Evolutionary conservation across 2,329 filamentous ascomycete species (phyloP).

Genomic region (Paecilomyces formosus): DNA sequence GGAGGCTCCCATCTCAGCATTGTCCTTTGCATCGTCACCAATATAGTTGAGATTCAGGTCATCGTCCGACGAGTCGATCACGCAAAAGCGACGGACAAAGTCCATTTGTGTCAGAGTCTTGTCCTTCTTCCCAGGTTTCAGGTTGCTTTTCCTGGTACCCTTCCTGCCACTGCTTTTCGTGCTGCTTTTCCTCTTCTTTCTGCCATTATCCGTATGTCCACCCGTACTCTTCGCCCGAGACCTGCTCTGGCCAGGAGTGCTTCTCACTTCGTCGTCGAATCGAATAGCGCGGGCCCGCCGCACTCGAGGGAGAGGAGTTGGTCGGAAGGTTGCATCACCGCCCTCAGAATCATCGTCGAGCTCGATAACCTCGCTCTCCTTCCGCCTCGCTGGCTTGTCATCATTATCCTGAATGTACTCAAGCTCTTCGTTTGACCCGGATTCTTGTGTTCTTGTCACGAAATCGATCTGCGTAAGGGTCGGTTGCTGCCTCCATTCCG

Average conservation of each 20-base stretch:
- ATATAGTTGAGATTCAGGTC: constrained; percentile 26
- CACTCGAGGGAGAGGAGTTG: constrained; percentile 6
- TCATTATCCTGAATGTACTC: constrained; percentile 26
- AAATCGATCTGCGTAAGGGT: constrained; percentile 37
- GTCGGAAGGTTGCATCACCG: constrained; percentile 15
- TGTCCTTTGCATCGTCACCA: constrained; percentile 14
- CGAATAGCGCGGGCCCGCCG: constrained; percentile 6
- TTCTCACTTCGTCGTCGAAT: constrained; percentile 3
- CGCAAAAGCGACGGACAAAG: constrained; percentile 29
- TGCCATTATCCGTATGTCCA: constrained; percentile 4
- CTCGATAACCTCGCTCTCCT: constrained; percentile 13
- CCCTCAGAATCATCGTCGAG: constrained; percentile 17
- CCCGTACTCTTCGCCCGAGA: background rate
- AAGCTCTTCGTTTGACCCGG: constrained; percentile 10
- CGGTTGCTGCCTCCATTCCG: constrained; percentile 22
- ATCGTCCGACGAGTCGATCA: constrained; percentile 24
- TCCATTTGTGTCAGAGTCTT: constrained; percentile 38
- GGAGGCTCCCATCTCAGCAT: constrained; percentile 4
- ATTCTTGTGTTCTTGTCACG: constrained; percentile 17
- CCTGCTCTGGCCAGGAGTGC: background rate
- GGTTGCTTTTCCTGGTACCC: constrained; percentile 15
- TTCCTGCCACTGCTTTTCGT: constrained; percentile 13
- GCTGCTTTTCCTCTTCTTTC: constrained; percentile 10
- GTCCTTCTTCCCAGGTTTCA: constrained; percentile 16
- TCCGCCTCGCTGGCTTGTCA: constrained; percentile 3